Percentiles rank a stretch among this genome's conserved stretches.
Conservation (phyloP, 129 eudicot species). For the Tanacetum coccineum region DNA sequence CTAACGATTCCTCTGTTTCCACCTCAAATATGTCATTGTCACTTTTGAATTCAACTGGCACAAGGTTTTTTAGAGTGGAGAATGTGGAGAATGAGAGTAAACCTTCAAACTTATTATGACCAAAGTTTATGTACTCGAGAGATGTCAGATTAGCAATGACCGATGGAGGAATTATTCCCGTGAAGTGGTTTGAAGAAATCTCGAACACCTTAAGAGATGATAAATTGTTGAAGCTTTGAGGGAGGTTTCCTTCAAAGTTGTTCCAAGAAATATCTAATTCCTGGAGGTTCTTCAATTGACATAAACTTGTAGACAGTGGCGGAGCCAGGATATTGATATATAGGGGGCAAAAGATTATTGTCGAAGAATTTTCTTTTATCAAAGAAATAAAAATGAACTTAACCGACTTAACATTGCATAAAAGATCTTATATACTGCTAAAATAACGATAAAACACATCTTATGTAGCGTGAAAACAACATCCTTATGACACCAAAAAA, state of each 20-base stretch:
- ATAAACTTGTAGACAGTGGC: slow-evolving; percentile 32
- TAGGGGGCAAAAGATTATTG: too few species aligned
- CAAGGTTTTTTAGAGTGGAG: slow-evolving; percentile 30
- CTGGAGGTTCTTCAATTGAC: slow-evolving; percentile 27
- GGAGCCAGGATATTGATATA: too few species aligned
- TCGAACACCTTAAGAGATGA: slow-evolving; percentile 27
- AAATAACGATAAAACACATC: too few species aligned
- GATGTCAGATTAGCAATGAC: slow-evolving; percentile 22
- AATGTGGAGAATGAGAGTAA: slow-evolving; percentile 25
- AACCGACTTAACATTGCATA: too few species aligned
- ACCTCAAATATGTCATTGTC: slow-evolving; percentile 14
- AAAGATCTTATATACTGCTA: too few species aligned
- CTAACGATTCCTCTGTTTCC: slow-evolving; percentile 16
- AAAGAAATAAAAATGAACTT: too few species aligned
- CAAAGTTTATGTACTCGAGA: slow-evolving; percentile 34
- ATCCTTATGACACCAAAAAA: too few species aligned
- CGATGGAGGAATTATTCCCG: slow-evolving; percentile 8
- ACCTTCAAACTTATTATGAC: slow-evolving; percentile 30
- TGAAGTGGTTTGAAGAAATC: slow-evolving; percentile 25
- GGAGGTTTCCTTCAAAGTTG: slow-evolving; percentile 16
- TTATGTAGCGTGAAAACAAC: too few species aligned
- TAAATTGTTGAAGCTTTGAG: slow-evolving; percentile 22
- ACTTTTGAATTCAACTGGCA: neutral
- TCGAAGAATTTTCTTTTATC: too few species aligned
- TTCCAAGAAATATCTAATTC: slow-evolving; percentile 23